A percentile compares a stretch with the other conserved stretches of the same genome.
Conservation (phyloP, 441 rosid genomes). For the Gossypium schwendimanii region DNA sequence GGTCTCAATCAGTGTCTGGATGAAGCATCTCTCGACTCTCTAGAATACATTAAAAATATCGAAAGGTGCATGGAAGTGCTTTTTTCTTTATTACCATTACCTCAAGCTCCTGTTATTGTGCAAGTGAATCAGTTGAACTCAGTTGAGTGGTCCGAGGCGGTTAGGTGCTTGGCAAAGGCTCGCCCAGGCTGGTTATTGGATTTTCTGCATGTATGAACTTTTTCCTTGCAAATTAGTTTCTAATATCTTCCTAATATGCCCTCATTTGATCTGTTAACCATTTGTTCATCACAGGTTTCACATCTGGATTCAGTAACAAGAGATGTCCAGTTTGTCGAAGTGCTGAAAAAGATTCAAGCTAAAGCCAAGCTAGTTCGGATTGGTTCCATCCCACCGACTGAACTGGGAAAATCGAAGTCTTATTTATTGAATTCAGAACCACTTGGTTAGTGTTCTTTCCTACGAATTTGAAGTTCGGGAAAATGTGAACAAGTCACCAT, state of each 20-base stretch:
- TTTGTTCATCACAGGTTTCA: slow-evolving; percentile 36
- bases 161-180: slow-evolving; percentile 69
- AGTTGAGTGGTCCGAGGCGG: slow-evolving; percentile 60
- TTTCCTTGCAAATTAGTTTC: slow-evolving; percentile 4
- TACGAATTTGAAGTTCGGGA: not conserved
- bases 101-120: slow-evolving; percentile 23
- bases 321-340: slow-evolving; percentile 25
- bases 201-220: slow-evolving; percentile 59
- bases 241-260: not conserved
- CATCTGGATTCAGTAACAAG: slow-evolving; percentile 34
- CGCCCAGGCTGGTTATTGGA: slow-evolving; percentile 55
- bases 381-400: slow-evolving; percentile 47
- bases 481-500: not conserved
- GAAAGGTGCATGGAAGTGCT: slow-evolving; percentile 70
- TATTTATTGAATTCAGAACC: slow-evolving; percentile 48
- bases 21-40: slow-evolving; percentile 52
- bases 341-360: slow-evolving; percentile 55
- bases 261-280: not conserved
- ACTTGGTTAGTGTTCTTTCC: slow-evolving; percentile 43
- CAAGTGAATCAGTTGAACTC: slow-evolving; percentile 25
- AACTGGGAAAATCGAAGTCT: slow-evolving; percentile 65
- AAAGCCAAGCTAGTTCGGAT: slow-evolving; percentile 67
- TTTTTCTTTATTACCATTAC: slow-evolving; percentile 51
- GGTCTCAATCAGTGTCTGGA: slow-evolving; percentile 73
- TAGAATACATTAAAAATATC: slow-evolving; percentile 41